These are phyloP conservation scores for Entophlyctis luteolus DNA, from an alignment of 192 early-diverging fungal genomes.

Conservation along the genomic window DNA sequence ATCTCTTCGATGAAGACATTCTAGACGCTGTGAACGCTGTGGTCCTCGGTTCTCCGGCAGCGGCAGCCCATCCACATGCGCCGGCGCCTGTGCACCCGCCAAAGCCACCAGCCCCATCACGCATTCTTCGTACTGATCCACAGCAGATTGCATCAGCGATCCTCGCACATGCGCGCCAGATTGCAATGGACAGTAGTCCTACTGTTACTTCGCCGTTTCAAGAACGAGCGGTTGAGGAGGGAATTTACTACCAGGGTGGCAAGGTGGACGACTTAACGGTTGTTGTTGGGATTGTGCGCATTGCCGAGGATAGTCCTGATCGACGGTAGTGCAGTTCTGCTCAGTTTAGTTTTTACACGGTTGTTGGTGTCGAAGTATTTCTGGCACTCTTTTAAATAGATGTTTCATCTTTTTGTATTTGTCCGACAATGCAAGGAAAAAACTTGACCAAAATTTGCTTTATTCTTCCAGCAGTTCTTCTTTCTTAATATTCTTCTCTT, in stretches of 20 bases:
- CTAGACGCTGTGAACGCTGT: conserved; percentile 68
- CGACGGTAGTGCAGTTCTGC: no score
- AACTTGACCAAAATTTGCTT: no score
- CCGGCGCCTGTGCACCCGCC: neutral
- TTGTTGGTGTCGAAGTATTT: no score
- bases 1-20: conserved; percentile 96
- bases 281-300: conserved; percentile 74
- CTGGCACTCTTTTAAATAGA: no score
- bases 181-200: conserved; percentile 71
- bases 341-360: no score
- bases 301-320: conserved; percentile 33
- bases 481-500: no score
- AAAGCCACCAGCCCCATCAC: neutral
- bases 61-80: neutral
- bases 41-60: neutral
- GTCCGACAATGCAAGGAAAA: no score
- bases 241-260: conserved; percentile 88
- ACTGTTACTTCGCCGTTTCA: conserved; percentile 84
- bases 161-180: conserved; percentile 67
- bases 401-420: no score
- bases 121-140: conserved; percentile 52
- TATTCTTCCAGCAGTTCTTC: no score
- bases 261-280: conserved; percentile 95
- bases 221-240: conserved; percentile 88
- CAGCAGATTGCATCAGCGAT: conserved; percentile 75